Conservation (phyloP, 345 rosid genomes). For the Toxicodendron radicans region DNA sequence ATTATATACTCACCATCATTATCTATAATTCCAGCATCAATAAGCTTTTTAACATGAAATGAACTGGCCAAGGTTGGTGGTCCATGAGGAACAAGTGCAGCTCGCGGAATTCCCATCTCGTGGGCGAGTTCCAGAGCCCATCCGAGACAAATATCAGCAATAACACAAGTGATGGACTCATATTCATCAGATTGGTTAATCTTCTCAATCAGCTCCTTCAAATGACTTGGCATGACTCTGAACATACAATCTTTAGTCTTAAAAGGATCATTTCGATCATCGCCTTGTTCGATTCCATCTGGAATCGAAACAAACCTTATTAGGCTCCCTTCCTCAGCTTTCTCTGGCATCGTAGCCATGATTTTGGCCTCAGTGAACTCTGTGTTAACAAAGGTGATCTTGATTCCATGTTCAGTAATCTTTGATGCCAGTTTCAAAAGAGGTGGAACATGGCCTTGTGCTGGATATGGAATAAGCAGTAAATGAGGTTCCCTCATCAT, state of each 20-base stretch:
- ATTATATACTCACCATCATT: conserved; percentile 19
- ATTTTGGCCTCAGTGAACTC: conserved; percentile 22
- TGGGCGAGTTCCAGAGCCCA: conserved; percentile 34
- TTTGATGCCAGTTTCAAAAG: conserved; percentile 37
- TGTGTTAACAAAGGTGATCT: conserved; percentile 40
- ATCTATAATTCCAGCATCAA: conserved; percentile 23
- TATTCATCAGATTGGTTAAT: conserved; percentile 9
- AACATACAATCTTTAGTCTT: conserved; percentile 8
- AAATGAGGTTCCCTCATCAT: conserved; percentile 25
- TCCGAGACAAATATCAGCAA: conserved; percentile 26
- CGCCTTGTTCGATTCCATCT: conserved; percentile 10
- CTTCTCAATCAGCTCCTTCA: conserved; percentile 31
- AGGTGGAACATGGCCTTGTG: conserved; percentile 37
- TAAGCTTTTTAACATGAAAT: conserved; percentile 17
- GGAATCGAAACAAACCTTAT: conserved; percentile 32
- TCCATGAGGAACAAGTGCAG: conserved; percentile 18
- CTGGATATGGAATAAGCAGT: conserved; percentile 29
- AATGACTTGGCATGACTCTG: conserved; percentile 17
- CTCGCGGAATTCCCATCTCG: conserved; percentile 23
- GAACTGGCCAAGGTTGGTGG: conserved; percentile 18
- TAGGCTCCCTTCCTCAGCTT: not conserved
- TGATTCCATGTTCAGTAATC: conserved; percentile 34
- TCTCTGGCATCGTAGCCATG: conserved; percentile 13
- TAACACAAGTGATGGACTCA: conserved; percentile 28
- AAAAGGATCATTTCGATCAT: conserved; percentile 5